These are phyloP conservation scores for Lagerstroemia speciosa DNA, from an alignment of 345 rosid genomes.

Conservation along the genomic window DNA sequence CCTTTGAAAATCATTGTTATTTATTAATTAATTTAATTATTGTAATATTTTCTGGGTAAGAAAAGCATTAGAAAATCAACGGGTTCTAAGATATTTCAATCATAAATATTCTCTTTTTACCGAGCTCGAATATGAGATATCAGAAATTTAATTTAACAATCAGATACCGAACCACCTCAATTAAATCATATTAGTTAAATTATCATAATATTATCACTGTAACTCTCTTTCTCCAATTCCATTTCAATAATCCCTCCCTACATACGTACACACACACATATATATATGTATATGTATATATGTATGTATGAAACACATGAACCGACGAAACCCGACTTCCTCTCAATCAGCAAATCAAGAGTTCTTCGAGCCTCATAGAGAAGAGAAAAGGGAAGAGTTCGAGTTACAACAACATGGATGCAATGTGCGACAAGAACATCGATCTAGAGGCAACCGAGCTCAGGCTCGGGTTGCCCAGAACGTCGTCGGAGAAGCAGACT, in stretches of 20 bases:
- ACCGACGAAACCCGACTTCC: neutral
- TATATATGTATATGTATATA: too few species aligned
- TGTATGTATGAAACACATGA: neutral
- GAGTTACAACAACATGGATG: slow-evolving; percentile 9
- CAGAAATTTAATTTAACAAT: neutral
- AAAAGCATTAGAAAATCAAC: too few species aligned
- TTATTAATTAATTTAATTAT: neutral
- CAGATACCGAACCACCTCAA: too few species aligned
- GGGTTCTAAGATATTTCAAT: too few species aligned
- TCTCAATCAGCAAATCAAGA: neutral
- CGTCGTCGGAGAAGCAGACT: slow-evolving; percentile 27
- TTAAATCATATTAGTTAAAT: too few species aligned
- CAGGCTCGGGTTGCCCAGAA: slow-evolving; percentile 76
- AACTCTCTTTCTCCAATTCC: neutral
- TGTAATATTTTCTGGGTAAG: neutral
- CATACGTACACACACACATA: neutral
- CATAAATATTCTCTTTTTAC: too few species aligned
- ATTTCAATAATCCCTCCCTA: neutral
- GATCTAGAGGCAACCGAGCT: slow-evolving; percentile 82
- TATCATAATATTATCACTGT: neutral
- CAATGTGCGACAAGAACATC: slow-evolving; percentile 35
- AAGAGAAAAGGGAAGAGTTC: slow-evolving; percentile 19
- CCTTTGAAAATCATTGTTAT: neutral
- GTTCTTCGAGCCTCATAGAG: neutral
- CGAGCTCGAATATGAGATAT: neutral